A percentile compares a stretch with the other conserved stretches of the same genome.
Evolutionary conservation across 495 filamentous ascomycete genomes (phyloP).

Genomic region (Thozetella sp.): DNA sequence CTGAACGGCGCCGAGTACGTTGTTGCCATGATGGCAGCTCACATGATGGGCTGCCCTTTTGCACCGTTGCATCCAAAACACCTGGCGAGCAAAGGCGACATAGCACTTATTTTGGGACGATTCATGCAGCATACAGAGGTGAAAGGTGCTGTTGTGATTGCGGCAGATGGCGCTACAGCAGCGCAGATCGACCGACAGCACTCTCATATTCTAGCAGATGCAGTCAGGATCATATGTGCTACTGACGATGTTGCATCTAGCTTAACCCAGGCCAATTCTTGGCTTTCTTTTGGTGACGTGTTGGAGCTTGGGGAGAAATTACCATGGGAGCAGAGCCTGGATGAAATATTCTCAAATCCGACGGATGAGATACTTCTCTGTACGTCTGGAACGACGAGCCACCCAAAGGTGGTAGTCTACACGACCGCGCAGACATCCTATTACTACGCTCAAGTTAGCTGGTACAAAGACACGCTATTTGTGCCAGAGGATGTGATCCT

Average conservation of each 20-base stretch:
- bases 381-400: background rate
- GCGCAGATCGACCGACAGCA: background rate
- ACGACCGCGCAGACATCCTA: background rate
- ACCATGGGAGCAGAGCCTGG: background rate
- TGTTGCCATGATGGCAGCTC: background rate
- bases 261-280: background rate
- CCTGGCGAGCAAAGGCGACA: background rate
- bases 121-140: background rate
- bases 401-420: background rate
- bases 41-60: background rate
- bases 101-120: background rate
- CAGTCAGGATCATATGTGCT: background rate
- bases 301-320: background rate
- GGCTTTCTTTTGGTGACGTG: background rate
- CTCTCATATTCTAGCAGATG: background rate
- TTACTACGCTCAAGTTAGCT: background rate
- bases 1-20: background rate
- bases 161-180: background rate
- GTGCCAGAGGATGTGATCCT: background rate
- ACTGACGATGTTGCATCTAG: background rate
- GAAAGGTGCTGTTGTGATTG: background rate
- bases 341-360: background rate
- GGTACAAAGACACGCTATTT: background rate
- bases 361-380: background rate
- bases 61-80: background rate